These are phyloP conservation scores for Chlamydomonas reinhardtii DNA, from an alignment of 163 green algal species.

Conservation along the genomic window DNA sequence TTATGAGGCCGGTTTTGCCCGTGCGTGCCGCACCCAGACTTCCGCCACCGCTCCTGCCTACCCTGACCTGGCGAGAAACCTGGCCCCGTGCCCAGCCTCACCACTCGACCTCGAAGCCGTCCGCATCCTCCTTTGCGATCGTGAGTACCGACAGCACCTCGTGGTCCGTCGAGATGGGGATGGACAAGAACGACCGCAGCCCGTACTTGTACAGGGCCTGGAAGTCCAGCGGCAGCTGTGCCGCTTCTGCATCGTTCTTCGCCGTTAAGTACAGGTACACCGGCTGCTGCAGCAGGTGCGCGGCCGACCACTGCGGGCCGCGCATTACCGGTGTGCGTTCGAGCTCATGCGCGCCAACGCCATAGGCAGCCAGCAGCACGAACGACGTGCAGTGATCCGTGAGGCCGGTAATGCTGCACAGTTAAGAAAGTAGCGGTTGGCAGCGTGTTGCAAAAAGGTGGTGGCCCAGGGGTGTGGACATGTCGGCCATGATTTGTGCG, in stretches of 20 bases:
- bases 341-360: slow-evolving; percentile 62
- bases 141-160: slow-evolving; percentile 68
- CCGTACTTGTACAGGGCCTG: slow-evolving; percentile 57
- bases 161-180: slow-evolving; percentile 69
- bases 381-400: slow-evolving; percentile 70
- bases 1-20: no score
- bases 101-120: slow-evolving; percentile 75
- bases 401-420: slow-evolving; percentile 69
- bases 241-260: slow-evolving; percentile 41
- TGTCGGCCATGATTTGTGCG: no score
- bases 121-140: slow-evolving; percentile 70
- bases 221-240: slow-evolving; percentile 53
- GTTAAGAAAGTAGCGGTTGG: no score
- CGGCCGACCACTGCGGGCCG: slow-evolving; percentile 62
- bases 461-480: no score
- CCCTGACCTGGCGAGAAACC: no score
- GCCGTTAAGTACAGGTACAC: slow-evolving; percentile 62
- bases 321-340: slow-evolving; percentile 70
- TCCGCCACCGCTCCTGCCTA: no score
- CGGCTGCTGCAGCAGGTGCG: slow-evolving; percentile 66
- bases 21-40: no score
- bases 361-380: slow-evolving; percentile 70
- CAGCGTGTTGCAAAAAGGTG: neutral
- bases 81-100: slow-evolving; percentile 9
- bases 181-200: slow-evolving; percentile 68